Evolutionary conservation across 352 stramenopile genomes (phyloP), one percentile per base, ranked within the genome.

Genomic region (Phytophthora vignae): DNA sequence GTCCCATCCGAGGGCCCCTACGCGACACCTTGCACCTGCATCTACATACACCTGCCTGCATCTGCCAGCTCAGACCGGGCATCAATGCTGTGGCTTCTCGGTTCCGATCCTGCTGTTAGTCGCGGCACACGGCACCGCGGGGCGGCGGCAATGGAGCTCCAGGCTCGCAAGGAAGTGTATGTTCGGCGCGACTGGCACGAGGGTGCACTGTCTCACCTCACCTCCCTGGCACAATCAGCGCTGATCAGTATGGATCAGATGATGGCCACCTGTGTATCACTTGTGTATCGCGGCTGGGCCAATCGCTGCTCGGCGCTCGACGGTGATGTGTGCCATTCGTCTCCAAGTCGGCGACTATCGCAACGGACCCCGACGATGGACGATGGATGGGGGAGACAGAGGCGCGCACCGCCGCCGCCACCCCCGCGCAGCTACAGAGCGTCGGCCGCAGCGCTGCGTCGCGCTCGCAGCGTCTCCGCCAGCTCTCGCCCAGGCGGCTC

Each of bases 181-280:
- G 54, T 21, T 38, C 33, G 33, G 33, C 33, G 55, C 56, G 42
- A 55, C 21, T 54, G 38, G 56, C n/a, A 48, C 6, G 14, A 10
- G 53, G 53, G 33, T 58, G 53, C 27, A 42, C 56, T 63, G 56
- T 63, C 56, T 63, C 56, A 31, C 54, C 42, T 63, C 56, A 63
- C 42, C 56, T 54, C 15, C 11, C 31, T 54, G 56, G 27, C 57
- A 55, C 57, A 64, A 64, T 64, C 57, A 33, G 42, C 57, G 38
- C 15, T 63, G 55, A 63, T 63, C 22, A 63, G 56, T 63, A 38
- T 33, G 56, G 40, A 63, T 63, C 56, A 54, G 42, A 63, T 63
- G 56, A 55, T 54, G 56, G 56, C 40, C 38, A 63, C 40, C 22
- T 40, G 19, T 60, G 55, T 49, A 19, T 48, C 40, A n/a, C 40